A percentile compares a stretch with the other conserved stretches of the same genome.
phyloP scores from a whole-genome alignment of 768 basidiomycete genomes.

The Trametes sanguinea region DNA sequence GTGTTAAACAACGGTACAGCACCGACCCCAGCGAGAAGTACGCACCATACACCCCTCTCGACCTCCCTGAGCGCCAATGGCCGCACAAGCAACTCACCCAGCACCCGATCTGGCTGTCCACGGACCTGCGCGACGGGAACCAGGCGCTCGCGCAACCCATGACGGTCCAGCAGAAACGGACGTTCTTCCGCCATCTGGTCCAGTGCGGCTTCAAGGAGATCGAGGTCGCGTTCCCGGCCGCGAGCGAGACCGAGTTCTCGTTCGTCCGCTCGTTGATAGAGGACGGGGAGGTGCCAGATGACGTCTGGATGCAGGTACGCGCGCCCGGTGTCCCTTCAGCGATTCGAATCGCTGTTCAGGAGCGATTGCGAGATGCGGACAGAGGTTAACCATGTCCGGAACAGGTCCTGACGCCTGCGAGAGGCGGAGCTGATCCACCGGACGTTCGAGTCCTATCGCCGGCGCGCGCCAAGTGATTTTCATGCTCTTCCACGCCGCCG shows the following conservation, averaged over 20 bases:
- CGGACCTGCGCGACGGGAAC: conserved; percentile 96
- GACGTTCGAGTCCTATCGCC: conserved; percentile 84
- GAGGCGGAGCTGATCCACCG: conserved; percentile 92
- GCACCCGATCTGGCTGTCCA: conserved; percentile 91
- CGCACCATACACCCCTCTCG: conserved; percentile 80
- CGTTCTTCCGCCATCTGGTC: conserved; percentile 87
- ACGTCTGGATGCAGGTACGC: conserved; percentile 95
- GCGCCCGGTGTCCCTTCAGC: background rate
- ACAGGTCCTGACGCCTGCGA: conserved; percentile 93
- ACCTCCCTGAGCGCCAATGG: conserved; percentile 85
- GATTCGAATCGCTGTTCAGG: too few relatives aligned
- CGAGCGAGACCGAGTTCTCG: conserved; percentile 92
- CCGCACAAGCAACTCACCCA: conserved; percentile 57
- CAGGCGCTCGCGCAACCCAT: conserved; percentile 97
- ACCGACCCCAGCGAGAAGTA: conserved; percentile 87
- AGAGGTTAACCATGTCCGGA: conserved; percentile 21
- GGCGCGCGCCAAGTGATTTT: conserved; percentile 91
- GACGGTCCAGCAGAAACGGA: conserved; percentile 92
- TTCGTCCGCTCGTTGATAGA: conserved; percentile 91
- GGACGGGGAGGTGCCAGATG: conserved; percentile 81
- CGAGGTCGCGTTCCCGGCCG: conserved; percentile 95
- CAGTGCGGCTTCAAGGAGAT: conserved; percentile 96
- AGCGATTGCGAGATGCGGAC: too few relatives aligned
- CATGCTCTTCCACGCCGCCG: conserved; percentile 99
- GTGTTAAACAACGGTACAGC: conserved; percentile 39